phyloP scores from a whole-genome alignment of 768 basidiomycete genomes.

The Mycena pura region DNA sequence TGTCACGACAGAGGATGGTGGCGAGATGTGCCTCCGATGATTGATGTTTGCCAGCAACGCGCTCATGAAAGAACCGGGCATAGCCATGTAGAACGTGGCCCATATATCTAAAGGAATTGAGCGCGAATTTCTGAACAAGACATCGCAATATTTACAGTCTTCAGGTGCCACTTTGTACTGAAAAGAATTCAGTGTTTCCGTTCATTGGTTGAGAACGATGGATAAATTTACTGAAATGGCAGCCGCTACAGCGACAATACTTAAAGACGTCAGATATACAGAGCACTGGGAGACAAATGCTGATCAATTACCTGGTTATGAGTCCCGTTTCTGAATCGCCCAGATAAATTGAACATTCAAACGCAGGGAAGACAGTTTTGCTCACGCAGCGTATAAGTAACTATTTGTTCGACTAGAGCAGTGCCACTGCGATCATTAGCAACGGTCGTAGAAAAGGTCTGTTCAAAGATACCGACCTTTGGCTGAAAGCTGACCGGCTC shows the following conservation, averaged over 20 bases:
- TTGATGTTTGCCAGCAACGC: constrained; percentile 24
- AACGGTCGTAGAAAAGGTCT: background rate
- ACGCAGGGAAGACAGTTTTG: background rate
- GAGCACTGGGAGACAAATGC: background rate
- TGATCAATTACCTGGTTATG: constrained; percentile 9
- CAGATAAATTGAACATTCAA: background rate
- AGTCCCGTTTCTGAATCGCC: constrained; percentile 17
- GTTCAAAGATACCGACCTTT: constrained; percentile 6
- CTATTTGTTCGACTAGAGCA: constrained; percentile 7
- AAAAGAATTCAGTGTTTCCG: background rate
- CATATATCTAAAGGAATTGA: constrained; percentile 10
- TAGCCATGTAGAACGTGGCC: constrained; percentile 14
- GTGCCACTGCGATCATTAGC: background rate
- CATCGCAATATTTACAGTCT: constrained; percentile 1
- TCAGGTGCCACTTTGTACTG: constrained; percentile 21
- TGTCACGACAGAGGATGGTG: background rate
- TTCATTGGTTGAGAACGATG: no score
- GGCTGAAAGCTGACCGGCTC: constrained; percentile 6
- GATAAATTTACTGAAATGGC: constrained; percentile 15
- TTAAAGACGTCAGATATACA: background rate
- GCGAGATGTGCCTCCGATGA: constrained; percentile 8
- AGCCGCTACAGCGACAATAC: constrained; percentile 20
- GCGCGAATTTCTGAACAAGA: background rate
- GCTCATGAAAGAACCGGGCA: constrained; percentile 21
- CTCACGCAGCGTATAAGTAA: constrained; percentile 24